Base-by-base conservation (phyloP, 768 basidiomycete species). In the Tulasnella sp. region DNA sequence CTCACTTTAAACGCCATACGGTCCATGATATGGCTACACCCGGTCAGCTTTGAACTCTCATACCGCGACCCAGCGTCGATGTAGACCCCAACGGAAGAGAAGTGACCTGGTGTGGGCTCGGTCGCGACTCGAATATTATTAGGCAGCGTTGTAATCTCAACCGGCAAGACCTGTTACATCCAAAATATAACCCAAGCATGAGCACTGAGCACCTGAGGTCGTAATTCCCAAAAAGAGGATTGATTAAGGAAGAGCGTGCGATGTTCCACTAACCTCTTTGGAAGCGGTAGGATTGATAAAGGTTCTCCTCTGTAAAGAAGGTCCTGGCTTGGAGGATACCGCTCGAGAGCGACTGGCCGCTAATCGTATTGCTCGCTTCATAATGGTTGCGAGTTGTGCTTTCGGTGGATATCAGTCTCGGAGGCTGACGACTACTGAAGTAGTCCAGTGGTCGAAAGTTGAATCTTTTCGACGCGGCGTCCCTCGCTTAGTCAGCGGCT, bases 1-100 rank as follows among this genome's bases (percentile, higher is more conserved):
- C 84, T 51, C 79, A 96, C 96, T 89, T 98, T 98, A 88, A 97
- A 99, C 1, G 97, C 97, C 90, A 99, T 91, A 82, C 96, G 88
- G 82, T 99, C 96, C 44, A 98, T 83, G 82, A 99, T 93, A 88
- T 99, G 95, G 79, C 93, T 93, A 7, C 91, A 92, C 0, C 98
- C 98, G 10, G 89, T 89, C 0, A 88, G 92, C 23, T 88, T 84
- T 26, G 88, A 84, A 15, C 88, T 90, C 83, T 99, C 98, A 87
- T 93, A 96, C 18, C 98, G 88, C 39, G 94, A 91, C 35, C 98
- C 98, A 2, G 94, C 96, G 83, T 98, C 96, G 81, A 99, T 88
- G 82, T 95, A 98, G 55, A 99, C 89, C 3, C 97, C 98, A 0
- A 97, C 88, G 0, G 95, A 92, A 46, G 96, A 93, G 84, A 99